Percentiles rank a stretch among this genome's conserved stretches.
Conservation (phyloP, 306 rosid species). For the Begonia loranthoides region DNA sequence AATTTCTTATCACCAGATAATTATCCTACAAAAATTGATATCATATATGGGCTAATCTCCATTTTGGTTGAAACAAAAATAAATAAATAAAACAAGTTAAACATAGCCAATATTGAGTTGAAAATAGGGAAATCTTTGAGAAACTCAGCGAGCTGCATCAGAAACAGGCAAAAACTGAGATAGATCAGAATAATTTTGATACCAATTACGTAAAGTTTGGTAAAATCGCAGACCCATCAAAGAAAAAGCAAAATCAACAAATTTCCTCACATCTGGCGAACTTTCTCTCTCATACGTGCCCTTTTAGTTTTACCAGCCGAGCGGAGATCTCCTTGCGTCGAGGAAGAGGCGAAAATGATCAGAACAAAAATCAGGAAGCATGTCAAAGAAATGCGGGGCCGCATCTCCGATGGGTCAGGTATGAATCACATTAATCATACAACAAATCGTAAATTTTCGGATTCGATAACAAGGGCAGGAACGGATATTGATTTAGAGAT, state of each 20-base stretch:
- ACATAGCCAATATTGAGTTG: background rate
- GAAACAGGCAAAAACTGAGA: background rate
- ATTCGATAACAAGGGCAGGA: too few relatives aligned
- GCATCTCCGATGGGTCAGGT: constrained; percentile 16
- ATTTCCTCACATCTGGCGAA: constrained; percentile 54
- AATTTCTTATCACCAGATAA: background rate
- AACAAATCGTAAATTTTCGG: too few relatives aligned
- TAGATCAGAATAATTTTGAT: background rate
- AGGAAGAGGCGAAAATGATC: constrained; percentile 19
- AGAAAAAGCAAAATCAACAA: constrained; percentile 3
- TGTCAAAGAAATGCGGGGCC: constrained; percentile 20
- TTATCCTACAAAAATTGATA: too few relatives aligned
- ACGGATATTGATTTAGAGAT: too few relatives aligned
- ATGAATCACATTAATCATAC: too few relatives aligned
- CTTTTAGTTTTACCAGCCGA: constrained; percentile 40
- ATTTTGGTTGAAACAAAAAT: too few relatives aligned
- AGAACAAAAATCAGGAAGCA: constrained; percentile 39
- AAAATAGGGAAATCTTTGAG: background rate
- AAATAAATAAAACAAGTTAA: background rate
- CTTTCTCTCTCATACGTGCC: constrained; percentile 69
- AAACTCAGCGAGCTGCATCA: background rate
- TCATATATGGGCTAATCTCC: too few relatives aligned
- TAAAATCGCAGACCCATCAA: background rate
- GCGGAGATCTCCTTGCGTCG: constrained; percentile 22
- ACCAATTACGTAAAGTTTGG: background rate